A percentile compares a stretch with the other conserved stretches of the same genome.
These are phyloP conservation scores for Camellia lanceoleosa DNA, from an alignment of 148 eudicot species.

Conservation along the genomic window DNA sequence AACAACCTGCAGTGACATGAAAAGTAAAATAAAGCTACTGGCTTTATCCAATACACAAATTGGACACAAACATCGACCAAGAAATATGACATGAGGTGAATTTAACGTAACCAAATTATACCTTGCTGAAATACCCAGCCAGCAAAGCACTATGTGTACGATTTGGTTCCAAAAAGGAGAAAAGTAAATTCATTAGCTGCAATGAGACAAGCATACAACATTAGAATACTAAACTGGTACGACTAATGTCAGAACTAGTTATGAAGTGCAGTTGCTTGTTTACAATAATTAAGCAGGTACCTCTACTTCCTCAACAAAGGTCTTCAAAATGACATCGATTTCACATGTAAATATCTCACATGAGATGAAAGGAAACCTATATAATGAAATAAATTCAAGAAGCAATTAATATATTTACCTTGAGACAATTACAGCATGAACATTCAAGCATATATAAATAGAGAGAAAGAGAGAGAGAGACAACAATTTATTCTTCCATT, in stretches of 20 bases:
- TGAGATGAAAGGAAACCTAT: constrained; percentile 91
- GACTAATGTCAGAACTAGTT: neutral
- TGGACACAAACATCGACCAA: constrained; percentile 13
- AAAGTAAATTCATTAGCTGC: constrained; percentile 92
- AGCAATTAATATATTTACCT: neutral
- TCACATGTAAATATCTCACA: constrained; percentile 97
- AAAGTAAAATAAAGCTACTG: constrained; percentile 15
- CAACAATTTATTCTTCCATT: constrained; percentile 1
- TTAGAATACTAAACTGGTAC: neutral
- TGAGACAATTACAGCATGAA: neutral
- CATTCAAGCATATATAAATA: too few species aligned
- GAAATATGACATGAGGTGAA: neutral
- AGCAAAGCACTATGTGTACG: constrained; percentile 81
- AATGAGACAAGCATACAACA: constrained; percentile 17
- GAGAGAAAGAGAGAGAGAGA: too few species aligned
- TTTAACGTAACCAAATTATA: constrained; percentile 17
- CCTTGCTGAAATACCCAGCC: constrained; percentile 98
- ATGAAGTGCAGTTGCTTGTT: constrained; percentile 3
- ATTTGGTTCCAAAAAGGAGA: constrained; percentile 87
- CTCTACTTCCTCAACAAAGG: constrained; percentile 96
- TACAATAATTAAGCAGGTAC: constrained; percentile 28
- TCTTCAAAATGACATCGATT: constrained; percentile 93
- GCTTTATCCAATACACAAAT: neutral
- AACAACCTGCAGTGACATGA: constrained; percentile 55
- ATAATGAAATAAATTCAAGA: constrained; percentile 12